Percentiles rank a stretch among this genome's conserved stretches.
Conservation (phyloP, 164 flowering plant genomes). For the Platanus orientalis region DNA sequence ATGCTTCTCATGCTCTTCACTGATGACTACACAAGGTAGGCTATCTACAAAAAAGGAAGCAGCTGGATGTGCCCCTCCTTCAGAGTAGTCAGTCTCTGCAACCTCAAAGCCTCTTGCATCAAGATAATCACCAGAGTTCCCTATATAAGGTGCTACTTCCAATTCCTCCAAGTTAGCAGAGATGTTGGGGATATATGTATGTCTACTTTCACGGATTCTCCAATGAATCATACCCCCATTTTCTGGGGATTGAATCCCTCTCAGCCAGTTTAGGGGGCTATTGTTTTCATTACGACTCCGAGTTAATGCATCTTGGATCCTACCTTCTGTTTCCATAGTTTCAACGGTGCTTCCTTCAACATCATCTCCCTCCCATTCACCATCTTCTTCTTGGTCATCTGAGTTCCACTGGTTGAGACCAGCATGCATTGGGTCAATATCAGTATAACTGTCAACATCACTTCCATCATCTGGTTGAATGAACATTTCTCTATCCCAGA, state of each 20-base stretch:
- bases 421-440: conserved; percentile 96
- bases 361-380: conserved; percentile 35
- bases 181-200: conserved; percentile 15
- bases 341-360: conserved; percentile 32
- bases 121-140: conserved; percentile 45
- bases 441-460: conserved; percentile 56
- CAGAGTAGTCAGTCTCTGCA: conserved; percentile 45
- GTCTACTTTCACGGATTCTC: conserved; percentile 37
- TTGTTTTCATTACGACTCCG: conserved; percentile 23
- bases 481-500: conserved; percentile 43
- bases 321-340: conserved; percentile 17
- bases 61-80: conserved; percentile 87
- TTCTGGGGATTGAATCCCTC: conserved; percentile 28
- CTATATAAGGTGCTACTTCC: conserved; percentile 21
- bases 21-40: conserved; percentile 48
- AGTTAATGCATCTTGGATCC: conserved; percentile 12
- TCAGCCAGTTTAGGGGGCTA: conserved; percentile 14
- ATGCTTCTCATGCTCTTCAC: conserved; percentile 43
- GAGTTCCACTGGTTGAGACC: conserved; percentile 61
- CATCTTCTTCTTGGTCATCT: conserved; percentile 55
- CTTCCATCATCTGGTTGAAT: conserved; percentile 42
- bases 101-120: conserved; percentile 60
- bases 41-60: conserved; percentile 52
- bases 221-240: conserved; percentile 17
- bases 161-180: conserved; percentile 30